These are phyloP conservation scores for Tulasnella sp. DNA, from an alignment of 768 basidiomycete species.

Conservation along the genomic window DNA sequence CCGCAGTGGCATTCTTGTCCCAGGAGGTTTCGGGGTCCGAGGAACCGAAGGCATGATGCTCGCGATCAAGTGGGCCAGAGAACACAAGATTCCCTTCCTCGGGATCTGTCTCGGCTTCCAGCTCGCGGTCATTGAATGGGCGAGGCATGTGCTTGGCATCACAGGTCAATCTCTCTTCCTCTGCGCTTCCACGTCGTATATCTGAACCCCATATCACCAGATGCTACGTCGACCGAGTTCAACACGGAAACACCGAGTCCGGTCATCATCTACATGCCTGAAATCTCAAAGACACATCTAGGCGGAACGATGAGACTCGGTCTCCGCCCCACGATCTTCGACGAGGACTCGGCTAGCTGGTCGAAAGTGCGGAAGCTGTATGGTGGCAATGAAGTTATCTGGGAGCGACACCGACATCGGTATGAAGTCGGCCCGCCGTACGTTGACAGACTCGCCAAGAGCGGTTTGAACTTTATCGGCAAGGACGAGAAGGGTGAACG, in stretches of 20 bases:
- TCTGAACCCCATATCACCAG: constrained; percentile 47
- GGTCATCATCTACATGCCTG: constrained; percentile 96
- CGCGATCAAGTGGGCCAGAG: constrained; percentile 96
- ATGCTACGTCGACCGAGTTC: constrained; percentile 87
- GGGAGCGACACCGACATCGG: constrained; percentile 96
- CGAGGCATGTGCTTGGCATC: constrained; percentile 77
- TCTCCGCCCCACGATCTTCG: constrained; percentile 92
- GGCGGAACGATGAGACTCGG: constrained; percentile 99
- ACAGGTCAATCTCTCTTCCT: constrained; percentile 37
- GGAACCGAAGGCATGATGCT: constrained; percentile 98
- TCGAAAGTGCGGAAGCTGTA: constrained; percentile 78
- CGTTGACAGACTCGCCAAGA: constrained; percentile 68
- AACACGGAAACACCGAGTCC: constrained; percentile 62
- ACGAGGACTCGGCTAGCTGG: constrained; percentile 67
- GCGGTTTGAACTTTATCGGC: constrained; percentile 79
- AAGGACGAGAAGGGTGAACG: constrained; percentile 95
- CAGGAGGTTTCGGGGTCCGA: constrained; percentile 91
- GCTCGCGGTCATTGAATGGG: constrained; percentile 94
- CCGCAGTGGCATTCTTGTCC: constrained; percentile 89
- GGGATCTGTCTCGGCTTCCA: constrained; percentile 99
- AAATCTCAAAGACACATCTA: constrained; percentile 96
- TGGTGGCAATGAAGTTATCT: constrained; percentile 76
- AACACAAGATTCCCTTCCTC: constrained; percentile 92
- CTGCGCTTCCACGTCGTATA: not conserved
- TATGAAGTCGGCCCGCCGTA: constrained; percentile 94